Base-by-base conservation (phyloP, 805 yeast genomes). In the Hyphopichia homilentoma region DNA sequence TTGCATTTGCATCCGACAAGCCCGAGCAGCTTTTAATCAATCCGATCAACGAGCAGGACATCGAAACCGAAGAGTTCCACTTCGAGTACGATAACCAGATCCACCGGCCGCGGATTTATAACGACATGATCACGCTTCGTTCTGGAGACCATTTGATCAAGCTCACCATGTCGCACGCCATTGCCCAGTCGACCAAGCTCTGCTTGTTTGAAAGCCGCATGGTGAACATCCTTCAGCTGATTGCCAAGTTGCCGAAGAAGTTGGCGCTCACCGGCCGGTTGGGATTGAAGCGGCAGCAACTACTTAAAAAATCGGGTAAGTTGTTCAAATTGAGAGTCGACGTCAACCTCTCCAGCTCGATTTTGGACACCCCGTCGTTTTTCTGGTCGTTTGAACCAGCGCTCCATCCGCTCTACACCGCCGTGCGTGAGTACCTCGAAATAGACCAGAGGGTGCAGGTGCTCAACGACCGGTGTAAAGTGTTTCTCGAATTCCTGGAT, bases 361-460 rank as follows among this genome's bases (percentile, higher is more conserved):
- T 93, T 15, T 67, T 93, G 33, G 98, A 93, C 50, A 88, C 96
- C 0, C 98, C 98, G 0, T 96, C 87, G 40, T 88, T 86, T 51
- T 93, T 93, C 57, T 93, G 98, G 98, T 84, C 89, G 19, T 31
- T 74, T 40, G 98, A 93, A 59, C 98, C 98, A 4, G 89, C 95
- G 23, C 70, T 93, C 43, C 95, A 90, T 54, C 97, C 97, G 3
- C 65, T 93, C 25, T 93, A 93, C 57, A 70, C 71, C 21, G 97
- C 97, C 2, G 80, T 89, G 35, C 65, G 96, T 37, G 96, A 93
- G 43, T 93, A 93, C 49, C 63, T 93, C 35, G 98, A 93, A 59
- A 89, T 93, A 40, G 97, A 90, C 53, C 96, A 86, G 58, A 66
- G 98, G 33, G 96, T 90, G 19, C 89, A 85, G 50, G 96, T 93